Evolutionary conservation across 108 stramenopile genomes (phyloP).

Genomic region (Nitzschia sp.): DNA sequence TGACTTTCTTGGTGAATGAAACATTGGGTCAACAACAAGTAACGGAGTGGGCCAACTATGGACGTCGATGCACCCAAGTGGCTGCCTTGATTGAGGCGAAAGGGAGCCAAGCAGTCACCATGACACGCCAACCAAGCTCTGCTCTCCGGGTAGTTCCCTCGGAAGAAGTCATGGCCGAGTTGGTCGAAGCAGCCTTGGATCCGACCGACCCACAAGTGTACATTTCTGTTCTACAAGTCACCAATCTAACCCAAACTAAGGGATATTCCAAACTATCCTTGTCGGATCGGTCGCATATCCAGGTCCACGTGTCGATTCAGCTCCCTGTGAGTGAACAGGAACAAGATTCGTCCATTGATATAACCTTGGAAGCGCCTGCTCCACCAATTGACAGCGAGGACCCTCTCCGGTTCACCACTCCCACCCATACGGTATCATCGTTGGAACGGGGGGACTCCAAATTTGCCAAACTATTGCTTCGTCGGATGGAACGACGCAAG

Average conservation of each 20-base stretch:
- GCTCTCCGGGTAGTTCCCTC: not conserved
- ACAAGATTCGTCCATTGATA: constrained; percentile 12
- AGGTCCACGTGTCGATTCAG: constrained; percentile 24
- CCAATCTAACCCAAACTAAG: constrained; percentile 27
- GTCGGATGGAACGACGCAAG: constrained; percentile 33
- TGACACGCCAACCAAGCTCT: not conserved
- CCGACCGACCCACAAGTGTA: constrained; percentile 27
- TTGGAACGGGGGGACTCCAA: constrained; percentile 27
- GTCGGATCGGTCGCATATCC: not conserved
- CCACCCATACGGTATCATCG: constrained; percentile 4
- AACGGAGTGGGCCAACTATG: constrained; percentile 19
- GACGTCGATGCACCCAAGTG: constrained; percentile 9
- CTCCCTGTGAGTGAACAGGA: constrained; percentile 24
- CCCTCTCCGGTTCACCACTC: constrained; percentile 8
- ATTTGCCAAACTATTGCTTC: constrained; percentile 16
- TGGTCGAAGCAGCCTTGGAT: not conserved
- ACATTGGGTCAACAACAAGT: constrained; percentile 9
- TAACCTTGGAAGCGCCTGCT: constrained; percentile 3
- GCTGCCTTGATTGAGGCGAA: constrained; percentile 12
- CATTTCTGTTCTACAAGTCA: constrained; percentile 19
- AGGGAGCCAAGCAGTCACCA: constrained; percentile 1
- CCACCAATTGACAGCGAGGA: not conserved
- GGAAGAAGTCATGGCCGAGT: not conserved
- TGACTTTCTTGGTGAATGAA: constrained; percentile 11
- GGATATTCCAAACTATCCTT: not conserved